Evolutionary conservation across 164 flowering plant genomes (phyloP).

Genomic region (Umbellularia californica): DNA sequence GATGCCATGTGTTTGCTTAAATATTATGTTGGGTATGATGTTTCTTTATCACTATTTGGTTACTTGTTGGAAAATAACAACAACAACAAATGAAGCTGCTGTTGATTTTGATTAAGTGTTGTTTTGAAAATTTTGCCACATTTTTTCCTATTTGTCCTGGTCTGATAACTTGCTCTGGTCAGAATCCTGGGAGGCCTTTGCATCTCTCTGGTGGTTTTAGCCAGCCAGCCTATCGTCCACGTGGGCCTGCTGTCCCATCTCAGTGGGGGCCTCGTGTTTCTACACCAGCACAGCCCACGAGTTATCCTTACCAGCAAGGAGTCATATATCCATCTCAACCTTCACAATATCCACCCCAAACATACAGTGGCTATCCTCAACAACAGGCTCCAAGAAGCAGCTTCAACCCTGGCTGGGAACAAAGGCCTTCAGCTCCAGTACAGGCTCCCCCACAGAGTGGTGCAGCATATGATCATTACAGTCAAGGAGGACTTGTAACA

Average conservation of each 20-base stretch:
- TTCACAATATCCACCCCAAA: constrained; percentile 50
- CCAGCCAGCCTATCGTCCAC: constrained; percentile 60
- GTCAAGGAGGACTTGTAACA: constrained; percentile 37
- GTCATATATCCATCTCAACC: constrained; percentile 64
- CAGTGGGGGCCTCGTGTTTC: constrained; percentile 78
- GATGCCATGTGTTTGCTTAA: too few species aligned
- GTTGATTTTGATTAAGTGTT: not conserved
- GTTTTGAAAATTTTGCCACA: not conserved
- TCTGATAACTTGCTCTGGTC: constrained; percentile 18
- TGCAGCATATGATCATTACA: constrained; percentile 54
- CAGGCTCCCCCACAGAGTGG: constrained; percentile 53
- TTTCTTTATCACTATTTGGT: too few species aligned
- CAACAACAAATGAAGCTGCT: not conserved
- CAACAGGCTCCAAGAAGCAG: constrained; percentile 54
- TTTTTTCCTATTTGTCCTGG: constrained; percentile 1
- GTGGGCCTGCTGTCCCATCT: constrained; percentile 53
- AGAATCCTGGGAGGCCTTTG: constrained; percentile 59
- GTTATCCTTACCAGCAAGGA: constrained; percentile 60
- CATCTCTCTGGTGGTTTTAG: constrained; percentile 45
- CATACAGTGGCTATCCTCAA: constrained; percentile 62
- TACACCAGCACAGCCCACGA: constrained; percentile 34
- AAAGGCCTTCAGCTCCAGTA: constrained; percentile 49
- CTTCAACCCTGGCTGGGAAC: constrained; percentile 74
- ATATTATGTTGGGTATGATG: too few species aligned
- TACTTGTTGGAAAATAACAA: too few species aligned